Evolutionary conservation across 2,329 filamentous ascomycete genomes (phyloP), one percentile per base, ranked within the genome.

Genomic region (Malbranchea zuffiana): DNA sequence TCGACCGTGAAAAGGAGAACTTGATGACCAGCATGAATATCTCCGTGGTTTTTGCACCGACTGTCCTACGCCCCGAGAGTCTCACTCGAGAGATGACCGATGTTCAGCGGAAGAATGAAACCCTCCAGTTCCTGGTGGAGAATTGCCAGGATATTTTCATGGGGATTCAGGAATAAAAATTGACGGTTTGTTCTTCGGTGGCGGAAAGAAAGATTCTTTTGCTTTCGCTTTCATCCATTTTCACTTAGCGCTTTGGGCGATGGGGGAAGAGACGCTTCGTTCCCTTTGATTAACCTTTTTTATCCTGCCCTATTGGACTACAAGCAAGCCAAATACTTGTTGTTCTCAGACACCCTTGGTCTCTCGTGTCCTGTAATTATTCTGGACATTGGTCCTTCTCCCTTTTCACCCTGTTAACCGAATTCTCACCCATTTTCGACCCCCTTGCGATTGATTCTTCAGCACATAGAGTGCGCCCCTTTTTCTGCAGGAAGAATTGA

Each of bases 21-120:
- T 61, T 95, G 58, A 98, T 98, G 90, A 94, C 85, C 16, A 83
- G 88, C 39, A 83, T 92, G 62, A 98, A 98, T 55, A 66, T 96
- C 43, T 86, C 90, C 3, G 90, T 98, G 27, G 90, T 98, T 24
- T 98, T 98, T 56, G 90, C 90, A 6, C 90, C 90, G 5, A 98
- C 90, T 1, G 92, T 98, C 50, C 93, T 98, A 84, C 76, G 88
- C 49, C 86, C 92, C 39, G 72, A 78, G 54, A 88, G 80, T 52
- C 74, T 96, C 43, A 85, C 93, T 58, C 78, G 86, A 43, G 90
- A 98, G 60, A 92, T 98, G 78, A 88, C 80, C 19, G 90, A 98
- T 56, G 93, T 94, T 70, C 82, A 90, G 56, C 74, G 80, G 49
- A 95, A 96, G 71, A 93, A 94, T 50, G 72, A 81, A 46, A 85